phyloP scores from a whole-genome alignment of 345 rosid species.

The Combretum micranthum region DNA sequence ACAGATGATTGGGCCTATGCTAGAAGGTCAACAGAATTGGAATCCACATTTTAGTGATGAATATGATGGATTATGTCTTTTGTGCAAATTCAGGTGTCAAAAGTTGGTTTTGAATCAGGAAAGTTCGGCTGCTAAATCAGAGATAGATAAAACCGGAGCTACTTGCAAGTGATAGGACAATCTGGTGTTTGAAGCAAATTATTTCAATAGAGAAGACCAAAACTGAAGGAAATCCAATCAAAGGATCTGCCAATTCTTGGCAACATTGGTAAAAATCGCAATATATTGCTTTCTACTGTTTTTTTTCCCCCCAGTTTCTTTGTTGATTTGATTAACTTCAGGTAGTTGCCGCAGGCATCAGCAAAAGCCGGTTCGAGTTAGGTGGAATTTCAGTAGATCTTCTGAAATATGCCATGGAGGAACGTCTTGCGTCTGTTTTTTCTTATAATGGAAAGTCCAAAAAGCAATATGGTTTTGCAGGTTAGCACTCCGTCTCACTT shows the following conservation, averaged over 20 bases:
- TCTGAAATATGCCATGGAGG: conserved; percentile 24
- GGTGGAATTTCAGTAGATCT: conserved; percentile 35
- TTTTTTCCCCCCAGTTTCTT: not conserved
- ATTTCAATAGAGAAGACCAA: conserved; percentile 24
- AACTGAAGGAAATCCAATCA: conserved; percentile 25
- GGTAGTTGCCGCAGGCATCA: conserved; percentile 19
- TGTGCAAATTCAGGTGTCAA: conserved; percentile 8
- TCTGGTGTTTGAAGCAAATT: conserved; percentile 24
- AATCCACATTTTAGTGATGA: not conserved
- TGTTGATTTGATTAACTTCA: not conserved
- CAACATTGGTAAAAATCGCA: conserved; percentile 12
- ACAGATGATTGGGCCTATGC: too few species aligned
- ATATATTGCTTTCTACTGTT: not conserved
- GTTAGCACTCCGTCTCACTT: conserved; percentile 13
- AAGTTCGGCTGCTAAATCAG: conserved; percentile 20
- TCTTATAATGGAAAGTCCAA: conserved; percentile 26
- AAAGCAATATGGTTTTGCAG: conserved; percentile 25
- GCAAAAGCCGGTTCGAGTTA: conserved; percentile 16
- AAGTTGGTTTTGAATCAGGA: conserved; percentile 13
- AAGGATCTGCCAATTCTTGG: conserved; percentile 23
- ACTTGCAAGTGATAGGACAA: conserved; percentile 26
- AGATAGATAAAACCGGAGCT: conserved; percentile 15
- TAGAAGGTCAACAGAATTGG: not conserved
- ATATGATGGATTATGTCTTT: not conserved
- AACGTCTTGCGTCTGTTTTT: conserved; percentile 24